A percentile compares a stretch with the other conserved stretches of the same genome.
phyloP scores from a whole-genome alignment of 176 grass and related monocot genomes.

The Metroxylon sagu region DNA sequence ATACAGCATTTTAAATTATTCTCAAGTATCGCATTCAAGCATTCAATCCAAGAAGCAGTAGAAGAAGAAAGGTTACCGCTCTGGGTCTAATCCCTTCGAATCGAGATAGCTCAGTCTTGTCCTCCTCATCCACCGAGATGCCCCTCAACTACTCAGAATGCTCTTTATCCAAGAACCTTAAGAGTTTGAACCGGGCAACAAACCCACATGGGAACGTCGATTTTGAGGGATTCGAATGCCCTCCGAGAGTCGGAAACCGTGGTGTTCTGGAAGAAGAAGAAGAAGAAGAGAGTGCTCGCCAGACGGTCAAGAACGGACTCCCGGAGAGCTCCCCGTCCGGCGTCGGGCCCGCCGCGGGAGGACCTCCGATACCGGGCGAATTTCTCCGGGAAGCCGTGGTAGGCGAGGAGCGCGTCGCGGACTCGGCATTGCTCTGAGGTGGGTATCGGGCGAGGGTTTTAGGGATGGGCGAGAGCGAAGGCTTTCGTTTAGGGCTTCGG shows the following conservation, averaged over 20 bases:
- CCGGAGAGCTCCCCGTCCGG: not conserved
- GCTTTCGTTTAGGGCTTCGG: constrained; percentile 52
- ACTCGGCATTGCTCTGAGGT: constrained; percentile 54
- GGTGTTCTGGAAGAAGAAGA: constrained; percentile 41
- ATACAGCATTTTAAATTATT: too few species aligned
- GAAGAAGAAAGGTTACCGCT: constrained; percentile 32
- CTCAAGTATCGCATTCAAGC: too few species aligned
- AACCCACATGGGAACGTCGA: constrained; percentile 42
- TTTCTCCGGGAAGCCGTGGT: constrained; percentile 80
- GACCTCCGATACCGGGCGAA: constrained; percentile 50
- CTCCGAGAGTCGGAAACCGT: constrained; percentile 66
- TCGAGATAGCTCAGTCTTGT: constrained; percentile 62
- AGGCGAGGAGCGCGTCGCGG: constrained; percentile 36
- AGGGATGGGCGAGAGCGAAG: not conserved
- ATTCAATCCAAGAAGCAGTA: not conserved
- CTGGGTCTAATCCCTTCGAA: constrained; percentile 88
- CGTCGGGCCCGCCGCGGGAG: not conserved
- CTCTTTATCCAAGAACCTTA: constrained; percentile 29
- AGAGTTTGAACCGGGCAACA: not conserved
- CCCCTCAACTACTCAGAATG: constrained; percentile 53
- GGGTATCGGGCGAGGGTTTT: constrained; percentile 25
- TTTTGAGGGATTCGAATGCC: constrained; percentile 69
- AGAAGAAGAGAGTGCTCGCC: constrained; percentile 51
- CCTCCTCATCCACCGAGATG: constrained; percentile 48
- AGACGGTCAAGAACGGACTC: constrained; percentile 65